Evolutionary conservation across 352 stramenopile species (phyloP).

Genomic region (Globisporangium paroecandrum): DNA sequence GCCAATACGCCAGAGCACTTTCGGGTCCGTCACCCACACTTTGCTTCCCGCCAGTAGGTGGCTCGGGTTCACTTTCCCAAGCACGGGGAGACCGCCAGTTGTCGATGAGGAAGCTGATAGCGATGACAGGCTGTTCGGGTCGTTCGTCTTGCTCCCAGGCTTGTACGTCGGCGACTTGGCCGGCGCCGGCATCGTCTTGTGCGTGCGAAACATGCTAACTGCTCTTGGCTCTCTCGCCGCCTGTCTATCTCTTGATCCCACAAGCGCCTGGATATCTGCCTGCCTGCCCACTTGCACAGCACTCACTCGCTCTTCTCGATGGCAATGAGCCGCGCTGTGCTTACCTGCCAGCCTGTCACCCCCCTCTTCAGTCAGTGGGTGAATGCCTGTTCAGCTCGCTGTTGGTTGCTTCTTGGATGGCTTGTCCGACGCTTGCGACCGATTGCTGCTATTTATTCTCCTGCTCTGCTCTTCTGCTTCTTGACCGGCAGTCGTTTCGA

Average conservation of each 20-base stretch:
- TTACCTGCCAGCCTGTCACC: background rate
- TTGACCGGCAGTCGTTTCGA: constrained; percentile 2
- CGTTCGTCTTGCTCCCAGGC: constrained; percentile 13
- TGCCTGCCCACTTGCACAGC: background rate
- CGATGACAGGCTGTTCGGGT: constrained; percentile 7
- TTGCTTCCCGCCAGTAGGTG: constrained; percentile 52
- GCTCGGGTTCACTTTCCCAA: constrained; percentile 49
- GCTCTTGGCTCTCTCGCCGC: background rate
- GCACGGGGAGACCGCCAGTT: constrained; percentile 13
- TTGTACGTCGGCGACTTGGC: constrained; percentile 14
- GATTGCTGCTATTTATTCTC: constrained; percentile 4
- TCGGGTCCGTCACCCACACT: constrained; percentile 75
- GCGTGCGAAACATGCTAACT: constrained; percentile 12
- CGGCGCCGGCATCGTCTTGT: constrained; percentile 15
- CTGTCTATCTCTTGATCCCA: background rate
- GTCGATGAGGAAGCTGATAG: background rate
- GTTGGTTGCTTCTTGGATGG: background rate
- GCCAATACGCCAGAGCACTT: constrained; percentile 76
- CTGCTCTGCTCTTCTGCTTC: background rate
- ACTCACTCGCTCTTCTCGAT: background rate
- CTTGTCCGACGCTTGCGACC: constrained; percentile 1
- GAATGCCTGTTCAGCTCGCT: background rate
- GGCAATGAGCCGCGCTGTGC: background rate
- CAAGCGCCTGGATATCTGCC: background rate
- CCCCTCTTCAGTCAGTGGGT: background rate